phyloP scores from a whole-genome alignment of 441 rosid species.

The Gossypium trilobum region DNA sequence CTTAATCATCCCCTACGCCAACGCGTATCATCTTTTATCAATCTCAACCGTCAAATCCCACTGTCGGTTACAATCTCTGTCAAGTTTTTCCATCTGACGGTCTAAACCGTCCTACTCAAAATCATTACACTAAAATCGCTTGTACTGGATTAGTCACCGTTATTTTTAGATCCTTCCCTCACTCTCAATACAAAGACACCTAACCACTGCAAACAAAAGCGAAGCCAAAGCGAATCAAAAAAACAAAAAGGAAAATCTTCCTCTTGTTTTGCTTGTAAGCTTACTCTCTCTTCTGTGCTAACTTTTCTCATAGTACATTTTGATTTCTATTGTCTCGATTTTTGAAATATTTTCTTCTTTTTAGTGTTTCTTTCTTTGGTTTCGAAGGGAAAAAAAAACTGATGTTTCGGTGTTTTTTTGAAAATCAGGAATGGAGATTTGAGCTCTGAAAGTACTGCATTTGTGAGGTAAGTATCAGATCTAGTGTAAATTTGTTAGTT shows the following conservation, averaged over 20 bases:
- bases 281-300: neutral
- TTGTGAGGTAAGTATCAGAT: slow-evolving; percentile 53
- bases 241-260: neutral
- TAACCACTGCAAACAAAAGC: too few species aligned
- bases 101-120: accelerated
- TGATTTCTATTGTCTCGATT: neutral
- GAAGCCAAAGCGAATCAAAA: neutral
- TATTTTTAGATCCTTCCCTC: slow-evolving; percentile 11
- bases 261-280: slow-evolving; percentile 28
- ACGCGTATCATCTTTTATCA: neutral
- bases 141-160: neutral
- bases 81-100: neutral
- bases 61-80: neutral
- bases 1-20: neutral
- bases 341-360: neutral
- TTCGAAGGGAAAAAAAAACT: neutral
- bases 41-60: neutral
- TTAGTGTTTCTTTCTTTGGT: slow-evolving; percentile 6
- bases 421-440: slow-evolving; percentile 39
- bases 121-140: neutral
- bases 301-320: slow-evolving; percentile 29
- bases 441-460: slow-evolving; percentile 23
- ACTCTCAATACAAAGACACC: neutral
- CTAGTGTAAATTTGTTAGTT: slow-evolving; percentile 25
- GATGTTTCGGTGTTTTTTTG: slow-evolving; percentile 14